Evolutionary conservation across 2,329 filamentous ascomycete genomes (phyloP), one percentile per base, ranked within the genome.

Genomic region (Exserohilum rostratum): DNA sequence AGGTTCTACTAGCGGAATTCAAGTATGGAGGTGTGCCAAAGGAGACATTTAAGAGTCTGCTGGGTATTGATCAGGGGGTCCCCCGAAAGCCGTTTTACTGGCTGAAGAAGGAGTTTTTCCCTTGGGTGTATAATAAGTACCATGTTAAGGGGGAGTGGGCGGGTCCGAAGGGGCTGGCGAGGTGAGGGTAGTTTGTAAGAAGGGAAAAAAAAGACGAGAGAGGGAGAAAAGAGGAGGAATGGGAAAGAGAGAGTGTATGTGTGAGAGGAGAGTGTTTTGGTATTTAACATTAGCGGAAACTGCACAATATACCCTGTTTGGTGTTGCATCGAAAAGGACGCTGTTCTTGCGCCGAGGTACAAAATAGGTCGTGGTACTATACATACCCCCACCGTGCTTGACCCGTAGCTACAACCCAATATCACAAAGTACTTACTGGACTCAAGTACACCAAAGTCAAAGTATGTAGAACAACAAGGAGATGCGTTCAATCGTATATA

Each of bases 81-180:
- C 85, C 85, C 2, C 79, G 84, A 3, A 79, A 80, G 3, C 75
- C 80, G 0, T 88, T 88, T 65, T 88, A 85, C 60, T 76, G 87
- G 62, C 61, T 88, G 39, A 88, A 88, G 77, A 87, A 85, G 74
- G 81, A 87, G 65, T 88, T 88, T 64, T 88, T 88, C 72, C 85
- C 85, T 0, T 87, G 85, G 85, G 85, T 88, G 2, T 87, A 87
- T 71, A 80, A 78, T 48, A 80, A 83, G 33, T 79, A 78, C 33
- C 82, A 86, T 80, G 79, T 87, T 6, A 87, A 85, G 73, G 85
- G 85, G 5, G 83, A 78, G 6, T 87, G 85, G 85, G 84, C 77
- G 18, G 85, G 85, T 5, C 83, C 85, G 0, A 84, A 82, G 67
- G 85, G 85, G 0, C 85, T 60, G 34, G 64, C 69, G 29, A 61